A percentile compares a stretch with the other conserved stretches of the same genome.
Conservation (phyloP, 805 yeast genomes). For the Saccharomycopsis selenospora region DNA sequence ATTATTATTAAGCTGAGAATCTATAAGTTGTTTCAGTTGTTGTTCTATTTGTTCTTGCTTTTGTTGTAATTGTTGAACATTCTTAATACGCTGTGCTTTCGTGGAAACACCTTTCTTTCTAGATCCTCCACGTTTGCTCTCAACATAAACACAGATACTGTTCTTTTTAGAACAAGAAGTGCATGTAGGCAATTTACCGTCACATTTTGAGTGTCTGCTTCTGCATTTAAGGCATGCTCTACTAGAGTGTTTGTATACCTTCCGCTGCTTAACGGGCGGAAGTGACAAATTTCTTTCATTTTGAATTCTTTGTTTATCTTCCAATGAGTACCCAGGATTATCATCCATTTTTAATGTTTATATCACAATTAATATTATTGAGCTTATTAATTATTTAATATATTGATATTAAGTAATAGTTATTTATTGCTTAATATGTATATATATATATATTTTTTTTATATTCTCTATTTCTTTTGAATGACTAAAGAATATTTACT, state of each 20-base stretch:
- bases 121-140: slow-evolving; percentile 48
- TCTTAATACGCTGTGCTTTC: slow-evolving; percentile 17
- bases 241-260: slow-evolving; percentile 34
- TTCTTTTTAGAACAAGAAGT: slow-evolving; percentile 32
- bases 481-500: no score
- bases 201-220: slow-evolving; percentile 44
- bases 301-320: slow-evolving; percentile 1
- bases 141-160: slow-evolving; percentile 40
- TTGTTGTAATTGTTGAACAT: slow-evolving; percentile 2
- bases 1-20: neutral
- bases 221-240: slow-evolving; percentile 48
- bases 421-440: no score
- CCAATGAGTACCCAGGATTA: neutral
- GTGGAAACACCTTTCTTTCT: slow-evolving; percentile 41
- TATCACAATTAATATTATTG: no score
- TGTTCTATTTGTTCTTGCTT: slow-evolving; percentile 11
- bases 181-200: slow-evolving; percentile 41
- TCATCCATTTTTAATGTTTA: neutral
- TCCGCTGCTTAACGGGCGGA: slow-evolving; percentile 16
- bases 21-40: slow-evolving; percentile 4
- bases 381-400: no score
- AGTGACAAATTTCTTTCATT: slow-evolving; percentile 2
- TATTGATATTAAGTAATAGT: no score
- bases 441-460: no score
- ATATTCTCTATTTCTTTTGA: no score